Evolutionary conservation across 2,329 filamentous ascomycete genomes (phyloP), one percentile per base, ranked within the genome.

Genomic region (Aspergillus ruber): DNA sequence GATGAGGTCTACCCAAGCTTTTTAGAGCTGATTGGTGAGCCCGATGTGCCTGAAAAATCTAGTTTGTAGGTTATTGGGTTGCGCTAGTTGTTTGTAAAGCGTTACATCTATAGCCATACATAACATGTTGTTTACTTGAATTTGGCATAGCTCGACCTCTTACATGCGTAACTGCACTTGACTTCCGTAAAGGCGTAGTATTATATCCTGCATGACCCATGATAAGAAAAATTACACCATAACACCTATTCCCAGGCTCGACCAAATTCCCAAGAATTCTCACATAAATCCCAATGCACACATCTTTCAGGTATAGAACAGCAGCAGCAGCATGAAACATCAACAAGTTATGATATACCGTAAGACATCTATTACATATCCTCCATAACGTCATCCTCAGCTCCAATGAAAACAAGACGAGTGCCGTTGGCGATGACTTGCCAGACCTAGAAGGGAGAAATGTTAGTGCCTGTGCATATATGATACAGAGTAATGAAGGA

Each of bases 1-100:
- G 89, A 93, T 15, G 86, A 95, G 70, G 86, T 98, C 8, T 85
- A 95, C 60, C 74, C 74, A 29, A 86, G 90, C 0, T 97, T 96
- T 67, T 67, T 86, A 60, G 82, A 83, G 50, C 67, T 95, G 15
- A 85, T 96, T 62, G 90, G 89, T 0, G 87, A 90, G 56, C 76
- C 79, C 3, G 79, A 79, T 33, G 73, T 60, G 13, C 63, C 68
- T 25, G 70, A 70, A 47, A 52, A 57, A 29, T 60, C 36, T 12
- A 39, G 55, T 44, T 57, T 66, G 13, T 66, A 64, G 53, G 66
- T 18, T 43, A 6, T 35, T 35, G 9, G 39, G 15, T 6, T 20
- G 18, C 13, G 7, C 36, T 10, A 8, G 8, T 18, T 39, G 10
- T 10, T 18, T 39, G 18, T 10, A 39, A 39, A 12, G 17, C 9